A percentile compares a stretch with the other conserved stretches of the same genome.
These are phyloP conservation scores for Malassezia yamatoensis DNA, from an alignment of 1,284 basidiomycete genomes.

Conservation along the genomic window DNA sequence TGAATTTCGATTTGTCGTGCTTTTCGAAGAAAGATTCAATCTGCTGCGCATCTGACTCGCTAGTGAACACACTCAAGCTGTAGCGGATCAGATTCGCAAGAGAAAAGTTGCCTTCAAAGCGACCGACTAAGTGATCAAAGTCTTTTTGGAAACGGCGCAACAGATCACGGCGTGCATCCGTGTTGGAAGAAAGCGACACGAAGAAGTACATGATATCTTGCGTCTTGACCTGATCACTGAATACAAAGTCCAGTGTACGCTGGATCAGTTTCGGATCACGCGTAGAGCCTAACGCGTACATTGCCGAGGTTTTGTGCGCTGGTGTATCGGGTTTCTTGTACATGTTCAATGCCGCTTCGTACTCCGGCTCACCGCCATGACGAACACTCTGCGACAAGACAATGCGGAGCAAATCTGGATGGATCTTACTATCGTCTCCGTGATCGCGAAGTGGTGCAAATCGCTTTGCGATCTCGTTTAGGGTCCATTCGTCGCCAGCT, in stretches of 20 bases:
- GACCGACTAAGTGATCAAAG: slow-evolving; percentile 50
- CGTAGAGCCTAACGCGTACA: slow-evolving; percentile 37
- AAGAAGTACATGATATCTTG: slow-evolving; percentile 45
- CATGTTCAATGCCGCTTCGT: slow-evolving; percentile 53
- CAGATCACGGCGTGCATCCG: slow-evolving; percentile 28
- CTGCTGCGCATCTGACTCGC: slow-evolving; percentile 59
- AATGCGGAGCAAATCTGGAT: slow-evolving; percentile 47
- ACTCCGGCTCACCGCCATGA: slow-evolving; percentile 66
- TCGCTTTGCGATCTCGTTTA: slow-evolving; percentile 58
- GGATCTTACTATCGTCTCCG: slow-evolving; percentile 67
- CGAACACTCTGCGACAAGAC: slow-evolving; percentile 52
- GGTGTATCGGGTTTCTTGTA: slow-evolving; percentile 57
- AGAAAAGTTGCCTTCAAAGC: slow-evolving; percentile 52
- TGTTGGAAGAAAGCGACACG: slow-evolving; percentile 31
- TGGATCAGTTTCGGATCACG: slow-evolving; percentile 29
- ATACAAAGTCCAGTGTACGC: slow-evolving; percentile 31
- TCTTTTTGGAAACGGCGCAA: slow-evolving; percentile 40
- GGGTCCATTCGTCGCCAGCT: slow-evolving; percentile 23
- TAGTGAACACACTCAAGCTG: slow-evolving; percentile 58
- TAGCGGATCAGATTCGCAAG: slow-evolving; percentile 47
- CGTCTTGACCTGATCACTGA: slow-evolving; percentile 41
- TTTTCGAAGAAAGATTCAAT: slow-evolving; percentile 56
- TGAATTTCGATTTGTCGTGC: slow-evolving; percentile 49
- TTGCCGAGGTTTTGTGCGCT: slow-evolving; percentile 43
- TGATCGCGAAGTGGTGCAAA: slow-evolving; percentile 65